phyloP scores from a whole-genome alignment of 768 basidiomycete genomes.

The Pilatotrama ljubarskyi region DNA sequence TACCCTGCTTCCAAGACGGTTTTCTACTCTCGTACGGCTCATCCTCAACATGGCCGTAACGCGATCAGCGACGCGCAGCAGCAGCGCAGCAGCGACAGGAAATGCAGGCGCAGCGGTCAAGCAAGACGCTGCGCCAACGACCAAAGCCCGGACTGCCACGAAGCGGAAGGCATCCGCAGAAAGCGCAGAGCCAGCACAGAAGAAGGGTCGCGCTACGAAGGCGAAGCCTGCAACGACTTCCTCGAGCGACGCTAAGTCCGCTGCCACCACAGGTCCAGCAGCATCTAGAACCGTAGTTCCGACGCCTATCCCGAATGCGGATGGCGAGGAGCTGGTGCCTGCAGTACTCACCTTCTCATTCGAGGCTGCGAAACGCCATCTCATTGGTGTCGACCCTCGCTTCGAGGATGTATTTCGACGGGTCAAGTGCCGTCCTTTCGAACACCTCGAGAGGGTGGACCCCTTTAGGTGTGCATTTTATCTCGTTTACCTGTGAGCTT shows the following conservation, averaged over 20 bases:
- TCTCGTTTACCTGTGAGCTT: not conserved
- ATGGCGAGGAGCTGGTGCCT: constrained; percentile 51
- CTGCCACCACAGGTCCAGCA: not conserved
- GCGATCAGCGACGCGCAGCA: constrained; percentile 25
- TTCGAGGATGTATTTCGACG: constrained; percentile 69
- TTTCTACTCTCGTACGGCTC: too few relatives aligned
- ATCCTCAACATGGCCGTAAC: constrained; percentile 24
- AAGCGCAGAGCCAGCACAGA: not conserved
- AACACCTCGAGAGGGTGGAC: constrained; percentile 72
- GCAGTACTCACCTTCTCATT: constrained; percentile 76
- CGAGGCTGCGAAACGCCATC: constrained; percentile 70
- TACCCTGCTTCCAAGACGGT: too few relatives aligned
- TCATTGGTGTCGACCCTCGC: constrained; percentile 64
- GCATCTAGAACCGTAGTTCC: not conserved
- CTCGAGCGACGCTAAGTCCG: not conserved
- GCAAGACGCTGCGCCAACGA: not conserved
- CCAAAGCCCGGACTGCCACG: constrained; percentile 4
- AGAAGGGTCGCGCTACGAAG: constrained; percentile 11
- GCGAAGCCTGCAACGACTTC: constrained; percentile 3
- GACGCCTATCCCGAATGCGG: not conserved
- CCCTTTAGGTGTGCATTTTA: constrained; percentile 63
- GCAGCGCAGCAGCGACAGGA: not conserved
- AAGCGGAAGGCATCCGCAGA: constrained; percentile 6
- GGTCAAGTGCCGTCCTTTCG: constrained; percentile 75
- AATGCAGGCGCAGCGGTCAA: not conserved